Percentiles rank a stretch among this genome's conserved stretches.
phyloP scores from a whole-genome alignment of 192 early-diverging fungal species.

The Funneliformis mosseae region DNA sequence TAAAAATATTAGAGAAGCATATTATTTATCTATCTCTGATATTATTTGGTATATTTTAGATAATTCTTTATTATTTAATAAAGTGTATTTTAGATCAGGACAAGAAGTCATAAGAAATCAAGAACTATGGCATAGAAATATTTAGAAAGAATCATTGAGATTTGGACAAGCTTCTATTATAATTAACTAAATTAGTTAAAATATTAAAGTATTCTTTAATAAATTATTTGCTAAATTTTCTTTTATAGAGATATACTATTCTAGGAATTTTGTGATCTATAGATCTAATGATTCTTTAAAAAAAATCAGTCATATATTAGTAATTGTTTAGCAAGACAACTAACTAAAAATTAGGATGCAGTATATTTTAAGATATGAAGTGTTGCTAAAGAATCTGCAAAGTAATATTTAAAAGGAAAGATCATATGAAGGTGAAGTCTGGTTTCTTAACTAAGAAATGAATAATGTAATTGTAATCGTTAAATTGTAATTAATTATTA shows the following conservation, averaged over 20 bases:
- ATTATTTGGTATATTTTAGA: not conserved
- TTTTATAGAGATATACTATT: not conserved
- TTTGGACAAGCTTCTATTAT: not conserved
- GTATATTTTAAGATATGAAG: too few species aligned
- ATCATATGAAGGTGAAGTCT: too few species aligned
- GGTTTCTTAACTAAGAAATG: not conserved
- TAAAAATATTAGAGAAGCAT: not conserved
- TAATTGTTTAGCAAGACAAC: not conserved
- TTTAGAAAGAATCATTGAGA: not conserved
- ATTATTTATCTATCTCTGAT: not conserved
- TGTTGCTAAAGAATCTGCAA: too few species aligned
- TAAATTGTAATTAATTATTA: too few species aligned
- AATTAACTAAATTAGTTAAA: not conserved
- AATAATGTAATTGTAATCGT: not conserved
- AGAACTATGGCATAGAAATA: constrained; percentile 2
- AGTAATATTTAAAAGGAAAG: too few species aligned
- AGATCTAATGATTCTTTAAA: not conserved
- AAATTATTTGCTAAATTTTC: not conserved
- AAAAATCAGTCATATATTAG: not conserved
- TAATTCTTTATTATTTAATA: not conserved
- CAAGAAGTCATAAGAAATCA: not conserved
- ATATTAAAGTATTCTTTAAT: not conserved
- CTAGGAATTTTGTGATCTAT: not conserved
- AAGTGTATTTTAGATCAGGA: not conserved
- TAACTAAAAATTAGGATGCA: not conserved